A percentile compares a stretch with the other conserved stretches of the same genome.
phyloP scores from a whole-genome alignment of 805 yeast species.

The Saturnispora gosingensis region DNA sequence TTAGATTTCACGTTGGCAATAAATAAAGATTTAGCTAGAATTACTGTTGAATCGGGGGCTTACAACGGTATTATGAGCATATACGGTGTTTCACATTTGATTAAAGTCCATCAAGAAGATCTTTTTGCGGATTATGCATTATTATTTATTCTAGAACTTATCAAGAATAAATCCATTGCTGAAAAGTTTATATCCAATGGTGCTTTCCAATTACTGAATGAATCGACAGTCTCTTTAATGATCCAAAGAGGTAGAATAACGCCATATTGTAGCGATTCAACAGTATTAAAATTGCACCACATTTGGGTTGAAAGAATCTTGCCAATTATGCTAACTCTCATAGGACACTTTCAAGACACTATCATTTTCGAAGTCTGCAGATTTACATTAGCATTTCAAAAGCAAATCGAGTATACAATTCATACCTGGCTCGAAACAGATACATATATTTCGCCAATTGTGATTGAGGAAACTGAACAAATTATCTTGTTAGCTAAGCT shows the following conservation, averaged over 20 bases:
- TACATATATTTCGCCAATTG: constrained; percentile 41
- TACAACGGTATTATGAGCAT: constrained; percentile 52
- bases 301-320: constrained; percentile 85
- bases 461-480: constrained; percentile 59
- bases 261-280: constrained; percentile 31
- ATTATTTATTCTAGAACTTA: constrained; percentile 59
- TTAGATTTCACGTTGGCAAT: constrained; percentile 41
- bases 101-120: constrained; percentile 53
- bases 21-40: constrained; percentile 39
- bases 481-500: constrained; percentile 55
- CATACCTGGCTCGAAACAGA: constrained; percentile 50
- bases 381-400: constrained; percentile 52
- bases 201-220: constrained; percentile 55
- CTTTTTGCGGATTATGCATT: constrained; percentile 65
- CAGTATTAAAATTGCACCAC: constrained; percentile 38
- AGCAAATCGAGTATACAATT: constrained; percentile 56
- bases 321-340: constrained; percentile 50
- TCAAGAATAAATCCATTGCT: constrained; percentile 53
- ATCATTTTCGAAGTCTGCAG: constrained; percentile 56
- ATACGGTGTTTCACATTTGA: constrained; percentile 57
- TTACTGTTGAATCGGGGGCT: constrained; percentile 50
- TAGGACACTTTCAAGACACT: constrained; percentile 54
- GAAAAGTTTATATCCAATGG: constrained; percentile 58
- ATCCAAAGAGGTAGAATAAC: constrained; percentile 59
- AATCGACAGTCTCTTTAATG: constrained; percentile 59